Evolutionary conservation across 1,284 basidiomycete species (phyloP), one percentile per base, ranked within the genome.

Genomic region (Cryptococcus jaspeensis): DNA sequence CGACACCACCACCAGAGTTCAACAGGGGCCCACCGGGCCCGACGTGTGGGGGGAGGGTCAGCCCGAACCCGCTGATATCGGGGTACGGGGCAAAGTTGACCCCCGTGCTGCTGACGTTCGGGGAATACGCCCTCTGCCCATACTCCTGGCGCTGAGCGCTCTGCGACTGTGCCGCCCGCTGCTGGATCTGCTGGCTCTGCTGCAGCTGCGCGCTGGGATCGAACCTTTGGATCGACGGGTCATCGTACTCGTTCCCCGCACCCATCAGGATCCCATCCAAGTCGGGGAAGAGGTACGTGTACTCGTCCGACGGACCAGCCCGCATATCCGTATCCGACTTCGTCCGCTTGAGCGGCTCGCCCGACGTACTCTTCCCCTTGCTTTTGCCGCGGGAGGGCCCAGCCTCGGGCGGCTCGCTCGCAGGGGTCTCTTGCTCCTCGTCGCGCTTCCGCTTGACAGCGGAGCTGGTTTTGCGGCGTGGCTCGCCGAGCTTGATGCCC

Each of bases 201-300:
- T 32, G 28, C 28, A 32, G 4, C 28, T 32, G 5, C 28, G 28
- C 28, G 28, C 5, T 32, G 48, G 38, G 32, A 18, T 22, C 38
- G 37, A 25, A 39, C 13, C 28, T 32, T 32, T 32, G 28, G 28
- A 32, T 32, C 28, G 28, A 32, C 28, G 28, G 28, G 28, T 32
- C 28, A 9, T 9, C 28, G 28, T 32, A 32, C 28, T 9, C 28
- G 28, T 9, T 9, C 28, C 28, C 52, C 18, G 43, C 20, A 12
- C 18, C 16, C 39, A 43, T 55, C 23, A 52, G 47, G 28, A 64
- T 42, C 11, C 53, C 47, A 35, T 64, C 62, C 11, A 67, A 52
- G 52, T 69, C 64, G 0, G 67, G 66, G 37, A 71, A 71, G 6
- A 71, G 58, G 53, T 68, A 69, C 12, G 56, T 47, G 49, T 65